Base-by-base conservation (phyloP, 2,329 filamentous ascomycete genomes). In the Stemphylium lycopersici region DNA sequence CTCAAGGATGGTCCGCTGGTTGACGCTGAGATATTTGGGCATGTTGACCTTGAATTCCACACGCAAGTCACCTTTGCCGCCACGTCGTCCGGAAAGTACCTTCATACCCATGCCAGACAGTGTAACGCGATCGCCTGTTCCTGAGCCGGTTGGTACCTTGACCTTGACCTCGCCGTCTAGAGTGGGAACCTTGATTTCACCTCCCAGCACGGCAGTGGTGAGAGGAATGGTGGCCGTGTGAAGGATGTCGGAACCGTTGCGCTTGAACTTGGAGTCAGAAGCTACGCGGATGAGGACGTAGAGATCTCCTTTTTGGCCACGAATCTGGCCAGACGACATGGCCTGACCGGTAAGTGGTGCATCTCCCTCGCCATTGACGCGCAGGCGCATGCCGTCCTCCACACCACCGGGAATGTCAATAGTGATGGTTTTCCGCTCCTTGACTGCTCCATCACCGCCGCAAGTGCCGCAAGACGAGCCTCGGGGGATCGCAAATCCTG, bases 11-110 rank as follows among this genome's bases (percentile, higher is more conserved):
- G 91, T 96, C 48, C 95, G 85, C 80, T 99, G 93, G 78, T 96
- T 98, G 40, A 89, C 85, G 49, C 85, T 91, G 61, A 99, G 82
- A 69, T 93, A 97, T 78, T 96, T 98, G 40, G 95, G 95, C 91
- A 98, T 96, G 49, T 85, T 81, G 40, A 99, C 90, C 75, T 91
- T 91, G 83, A 96, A 99, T 75, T 99, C 93, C 6, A 99, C 92
- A 72, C 87, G 89, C 56, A 99, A 79, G 71, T 99, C 95, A 61
- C 95, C 95, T 26, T 83, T 85, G 34, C 83, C 83, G 51, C 87
- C 83, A 42, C 91, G 84, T 15, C 65, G 63, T 8, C 62, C 60
- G 33, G 69, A 82, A 10, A 99, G 82, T 67, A 90, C 89, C 78
- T 90, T 92, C 93, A 99, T 98, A 55, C 95, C 95, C 89, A 91